These are phyloP conservation scores for Mucor piriformis DNA, from an alignment of 371 early-diverging fungal genomes.

Conservation along the genomic window DNA sequence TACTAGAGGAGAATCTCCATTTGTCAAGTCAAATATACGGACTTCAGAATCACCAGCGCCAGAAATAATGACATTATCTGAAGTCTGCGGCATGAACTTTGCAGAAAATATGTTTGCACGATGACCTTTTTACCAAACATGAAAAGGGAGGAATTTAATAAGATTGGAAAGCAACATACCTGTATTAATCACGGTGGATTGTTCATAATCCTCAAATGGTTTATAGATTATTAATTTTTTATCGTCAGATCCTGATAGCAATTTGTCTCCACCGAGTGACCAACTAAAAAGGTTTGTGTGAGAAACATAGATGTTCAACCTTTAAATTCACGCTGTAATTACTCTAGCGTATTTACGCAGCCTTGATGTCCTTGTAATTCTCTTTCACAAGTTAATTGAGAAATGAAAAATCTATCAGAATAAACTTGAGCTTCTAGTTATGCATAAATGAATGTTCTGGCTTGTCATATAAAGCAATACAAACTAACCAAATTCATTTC, in stretches of 20 bases:
- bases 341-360: conserved; percentile 79
- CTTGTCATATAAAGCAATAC: neutral
- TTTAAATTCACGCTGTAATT: conserved; percentile 17
- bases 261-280: conserved; percentile 58
- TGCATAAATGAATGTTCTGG: neutral
- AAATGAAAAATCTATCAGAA: conserved; percentile 29
- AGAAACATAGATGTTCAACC: conserved; percentile 2
- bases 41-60: conserved; percentile 74
- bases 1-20: conserved; percentile 12
- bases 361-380: conserved; percentile 69
- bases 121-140: conserved; percentile 56
- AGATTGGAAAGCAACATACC: conserved; percentile 8
- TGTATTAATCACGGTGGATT: conserved; percentile 23
- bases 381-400: conserved; percentile 35
- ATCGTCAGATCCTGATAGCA: conserved; percentile 74
- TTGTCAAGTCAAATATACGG: conserved; percentile 59
- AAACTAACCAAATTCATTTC: neutral
- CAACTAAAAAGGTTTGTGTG: conserved; percentile 38
- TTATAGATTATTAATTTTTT: conserved; percentile 60
- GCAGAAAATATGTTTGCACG: conserved; percentile 77
- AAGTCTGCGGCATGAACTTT: conserved; percentile 68
- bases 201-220: conserved; percentile 31
- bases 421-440: conserved; percentile 32
- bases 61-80: conserved; percentile 62
- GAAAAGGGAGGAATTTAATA: neutral